A percentile compares a stretch with the other conserved stretches of the same genome.
phyloP scores from a whole-genome alignment of 176 grass and related monocot genomes.

The Stipa capillata region DNA sequence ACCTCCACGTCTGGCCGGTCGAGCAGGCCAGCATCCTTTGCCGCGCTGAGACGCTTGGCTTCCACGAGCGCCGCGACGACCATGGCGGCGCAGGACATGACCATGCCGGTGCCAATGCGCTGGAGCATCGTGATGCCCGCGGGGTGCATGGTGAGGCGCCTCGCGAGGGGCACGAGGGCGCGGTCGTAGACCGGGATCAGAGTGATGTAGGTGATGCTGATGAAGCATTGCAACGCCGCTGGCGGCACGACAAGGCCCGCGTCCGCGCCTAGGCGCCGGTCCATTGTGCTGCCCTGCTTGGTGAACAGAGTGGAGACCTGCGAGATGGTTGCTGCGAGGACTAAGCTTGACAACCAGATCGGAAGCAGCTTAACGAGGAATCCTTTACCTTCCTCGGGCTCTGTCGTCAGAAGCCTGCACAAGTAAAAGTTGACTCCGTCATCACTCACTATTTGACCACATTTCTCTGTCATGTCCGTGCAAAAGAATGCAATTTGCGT shows the following conservation, averaged over 20 bases:
- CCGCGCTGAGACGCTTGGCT: slow-evolving; percentile 33
- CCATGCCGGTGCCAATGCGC: slow-evolving; percentile 49
- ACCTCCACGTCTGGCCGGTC: slow-evolving; percentile 30
- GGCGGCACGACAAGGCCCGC: slow-evolving; percentile 29
- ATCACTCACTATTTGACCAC: neutral
- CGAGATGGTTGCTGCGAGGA: slow-evolving; percentile 20
- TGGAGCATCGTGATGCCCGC: slow-evolving; percentile 65
- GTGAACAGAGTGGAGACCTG: slow-evolving; percentile 51
- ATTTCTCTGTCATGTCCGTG: neutral
- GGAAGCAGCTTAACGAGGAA: slow-evolving; percentile 28
- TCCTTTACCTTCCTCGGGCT: slow-evolving; percentile 1
- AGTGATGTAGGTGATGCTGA: slow-evolving; percentile 20
- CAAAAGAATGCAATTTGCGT: neutral
- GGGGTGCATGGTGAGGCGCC: slow-evolving; percentile 39
- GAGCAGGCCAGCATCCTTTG: slow-evolving; percentile 28
- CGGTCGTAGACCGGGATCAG: slow-evolving; percentile 58
- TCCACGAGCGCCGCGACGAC: slow-evolving; percentile 53
- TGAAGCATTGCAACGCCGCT: slow-evolving; percentile 33
- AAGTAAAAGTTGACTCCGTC: neutral
- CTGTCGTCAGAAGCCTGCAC: neutral
- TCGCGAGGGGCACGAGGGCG: slow-evolving; percentile 36
- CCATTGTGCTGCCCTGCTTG: slow-evolving; percentile 53
- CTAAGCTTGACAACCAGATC: slow-evolving; percentile 44
- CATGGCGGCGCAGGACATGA: slow-evolving; percentile 35
- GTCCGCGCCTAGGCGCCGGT: slow-evolving; percentile 23